Conservation (phyloP, 116 monocot species). For the Papilionanthe hybrid region DNA sequence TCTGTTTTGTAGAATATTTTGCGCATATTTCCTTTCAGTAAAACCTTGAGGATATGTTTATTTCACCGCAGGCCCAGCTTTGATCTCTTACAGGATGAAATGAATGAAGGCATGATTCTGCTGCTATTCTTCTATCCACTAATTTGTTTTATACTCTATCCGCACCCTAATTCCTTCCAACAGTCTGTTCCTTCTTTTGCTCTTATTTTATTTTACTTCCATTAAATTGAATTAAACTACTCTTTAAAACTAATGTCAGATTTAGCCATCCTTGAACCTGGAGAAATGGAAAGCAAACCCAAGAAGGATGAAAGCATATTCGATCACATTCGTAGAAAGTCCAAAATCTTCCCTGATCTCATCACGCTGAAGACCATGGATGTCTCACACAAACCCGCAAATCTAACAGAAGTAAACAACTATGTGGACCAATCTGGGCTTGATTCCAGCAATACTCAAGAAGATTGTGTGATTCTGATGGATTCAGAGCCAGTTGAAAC, state of each 20-base stretch:
- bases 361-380: constrained; percentile 43
- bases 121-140: neutral
- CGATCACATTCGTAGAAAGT: constrained; percentile 87
- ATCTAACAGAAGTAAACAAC: constrained; percentile 23
- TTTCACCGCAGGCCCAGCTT: constrained; percentile 63
- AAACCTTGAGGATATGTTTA: neutral
- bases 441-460: neutral
- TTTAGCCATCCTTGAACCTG: constrained; percentile 9
- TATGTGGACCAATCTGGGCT: constrained; percentile 4
- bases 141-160: neutral
- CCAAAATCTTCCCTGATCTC: constrained; percentile 60
- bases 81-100: constrained; percentile 57
- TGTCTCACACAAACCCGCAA: constrained; percentile 40
- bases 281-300: constrained; percentile 28
- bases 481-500: constrained; percentile 25
- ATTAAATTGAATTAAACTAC: neutral
- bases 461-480: constrained; percentile 10
- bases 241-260: constrained; percentile 8
- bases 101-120: constrained; percentile 33
- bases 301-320: constrained; percentile 50
- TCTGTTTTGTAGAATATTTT: constrained; percentile 5
- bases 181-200: neutral
- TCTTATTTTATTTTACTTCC: neutral
- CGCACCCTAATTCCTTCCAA: neutral
- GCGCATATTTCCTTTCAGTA: neutral